phyloP scores from a whole-genome alignment of 305 asterid species.

The Petunia hybrid region DNA sequence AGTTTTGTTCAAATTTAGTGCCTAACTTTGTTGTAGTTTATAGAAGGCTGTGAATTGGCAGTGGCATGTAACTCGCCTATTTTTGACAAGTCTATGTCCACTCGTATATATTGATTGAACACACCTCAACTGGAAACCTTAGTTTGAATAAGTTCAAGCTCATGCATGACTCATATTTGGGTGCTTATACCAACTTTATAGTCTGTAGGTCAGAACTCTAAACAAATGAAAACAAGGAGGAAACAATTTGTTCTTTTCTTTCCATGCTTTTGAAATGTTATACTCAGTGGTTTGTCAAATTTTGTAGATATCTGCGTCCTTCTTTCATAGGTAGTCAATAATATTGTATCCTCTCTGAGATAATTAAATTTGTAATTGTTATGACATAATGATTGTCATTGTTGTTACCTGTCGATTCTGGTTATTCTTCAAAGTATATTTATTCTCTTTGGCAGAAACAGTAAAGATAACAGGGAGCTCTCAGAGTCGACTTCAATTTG shows the following conservation, averaged over 20 bases:
- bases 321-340: constrained; percentile 17
- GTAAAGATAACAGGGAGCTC: constrained; percentile 40
- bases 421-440: not conserved
- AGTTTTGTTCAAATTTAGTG: not conserved
- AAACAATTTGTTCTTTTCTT: not conserved
- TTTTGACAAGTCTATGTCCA: not conserved
- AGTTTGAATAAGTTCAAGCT: not conserved
- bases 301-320: not conserved
- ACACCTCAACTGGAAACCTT: constrained; percentile 14
- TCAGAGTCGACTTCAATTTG: constrained; percentile 49
- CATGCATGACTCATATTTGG: not conserved
- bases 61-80: not conserved
- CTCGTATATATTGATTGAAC: not conserved
- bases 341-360: not conserved
- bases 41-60: not conserved
- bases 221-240: not conserved
- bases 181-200: not conserved
- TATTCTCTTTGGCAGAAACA: constrained; percentile 56
- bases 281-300: not conserved
- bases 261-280: not conserved
- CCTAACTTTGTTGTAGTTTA: constrained; percentile 6
- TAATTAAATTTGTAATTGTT: constrained; percentile 17
- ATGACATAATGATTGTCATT: not conserved
- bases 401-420: constrained; percentile 19
- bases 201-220: not conserved